Evolutionary conservation across 2,329 filamentous ascomycete species (phyloP), one percentile per base, ranked within the genome.

Genomic region (Anthostomella pinea): DNA sequence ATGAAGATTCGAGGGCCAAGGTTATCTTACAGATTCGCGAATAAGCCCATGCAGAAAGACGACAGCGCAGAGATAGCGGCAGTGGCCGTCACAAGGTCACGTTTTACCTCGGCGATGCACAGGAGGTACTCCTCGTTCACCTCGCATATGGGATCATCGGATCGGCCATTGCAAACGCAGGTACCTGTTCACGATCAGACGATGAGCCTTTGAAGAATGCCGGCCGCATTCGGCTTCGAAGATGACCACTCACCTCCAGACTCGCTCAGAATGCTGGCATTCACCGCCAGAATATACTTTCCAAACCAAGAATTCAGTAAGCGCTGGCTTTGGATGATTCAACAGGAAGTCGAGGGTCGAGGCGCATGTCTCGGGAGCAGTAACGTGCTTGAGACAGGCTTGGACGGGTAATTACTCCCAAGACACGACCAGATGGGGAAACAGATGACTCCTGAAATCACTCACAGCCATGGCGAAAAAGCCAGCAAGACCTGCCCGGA

Each of bases 81-180:
- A 4, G 88, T 94, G 8, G 84, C 87, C 6, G 88, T 94, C 36
- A 94, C 83, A 24, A 90, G 66, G 57, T 95, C 88, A 20, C 86
- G 79, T 62, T 85, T 84, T 57, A 91, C 60, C 45, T 73, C 75
- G 52, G 71, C 62, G 46, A 69, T 63, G 58, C 85, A 88, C n/a
- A 83, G 63, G 44, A 73, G 57, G 51, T 88, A 88, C 15, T 75
- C 75, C 4, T 67, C 54, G 56, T 85, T 70, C 29, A 48, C 60
- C 7, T 60, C 59, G 59, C 81, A 85, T 20, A 72, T 57, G 8
- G 68, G 70, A 51, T 80, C 74, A 10, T 67, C 70, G 3, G 57
- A 45, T 22, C 65, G 68, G 14, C 64, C 64, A 16, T 75, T 73
- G 58, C 87, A 93, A 20, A 88, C 77, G 52, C 87, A 93, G 13